Evolutionary conservation across 306 rosid genomes (phyloP), one percentile per base, ranked within the genome.

Genomic region (Trifolium fragiferum): DNA sequence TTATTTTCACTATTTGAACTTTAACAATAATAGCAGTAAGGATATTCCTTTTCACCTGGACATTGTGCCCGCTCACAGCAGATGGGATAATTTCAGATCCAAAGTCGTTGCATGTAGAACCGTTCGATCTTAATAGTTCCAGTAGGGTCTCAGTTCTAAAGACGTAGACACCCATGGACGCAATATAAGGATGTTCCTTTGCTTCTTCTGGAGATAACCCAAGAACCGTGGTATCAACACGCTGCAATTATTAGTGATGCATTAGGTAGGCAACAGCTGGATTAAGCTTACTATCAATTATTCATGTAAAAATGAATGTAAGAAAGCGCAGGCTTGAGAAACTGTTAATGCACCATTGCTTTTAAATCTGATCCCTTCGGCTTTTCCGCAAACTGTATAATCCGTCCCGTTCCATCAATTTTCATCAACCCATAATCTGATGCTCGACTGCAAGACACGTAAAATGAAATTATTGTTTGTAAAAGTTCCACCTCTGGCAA

Each of bases 91-190:
- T 90, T 81, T 94, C 99, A 49, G 99, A 94, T 65, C 96, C 99
- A 9, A 94, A 94, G 86, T 94, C 99, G 80, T 92, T 92, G 80
- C 82, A 85, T 11, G 86, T 70, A 72, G 99, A 93, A 78, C 75
- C 82, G 49, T 85, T 87, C 85, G 82, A 83, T 77, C 82, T 81
- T 80, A 94, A 66, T 49, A 94, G 86, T 82, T 89, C 84, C 63
- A 94, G 85, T 19, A 94, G 87, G 75, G 88, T 83, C 32, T 94
- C 99, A 38, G 96, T 90, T 84, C 83, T 82, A 69, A 94, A 94
- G 13, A 94, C 90, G 40, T 94, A 94, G 66, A 94, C 95, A 67
- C 99, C 97, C 99, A 94, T 94, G n/a, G 99, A 94, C 65, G 95
- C 99, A 79, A 94, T 92, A 74, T 87, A 94, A 59, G 95, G 97